Evolutionary conservation across 441 rosid species (phyloP).

Genomic region (Populus hybrid): DNA sequence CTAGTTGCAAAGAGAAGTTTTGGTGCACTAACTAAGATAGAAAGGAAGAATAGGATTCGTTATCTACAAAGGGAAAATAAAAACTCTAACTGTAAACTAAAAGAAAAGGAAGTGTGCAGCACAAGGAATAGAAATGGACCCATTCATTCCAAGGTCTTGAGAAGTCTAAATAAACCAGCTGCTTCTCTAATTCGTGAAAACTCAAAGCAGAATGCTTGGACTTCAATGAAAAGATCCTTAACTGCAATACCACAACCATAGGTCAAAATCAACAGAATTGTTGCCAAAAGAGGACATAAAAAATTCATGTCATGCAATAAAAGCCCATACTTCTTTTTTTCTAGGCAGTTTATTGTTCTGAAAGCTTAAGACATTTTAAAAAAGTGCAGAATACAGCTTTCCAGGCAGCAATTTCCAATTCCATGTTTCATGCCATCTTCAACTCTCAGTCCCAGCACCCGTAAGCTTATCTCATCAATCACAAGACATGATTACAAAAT

Average conservation of each 20-base stretch:
- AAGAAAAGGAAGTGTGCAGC: not conserved
- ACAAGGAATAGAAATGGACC: not conserved
- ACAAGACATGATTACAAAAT: not conserved
- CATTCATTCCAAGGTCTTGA: conserved; percentile 67
- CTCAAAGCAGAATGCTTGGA: conserved; percentile 97
- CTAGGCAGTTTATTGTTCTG: not conserved
- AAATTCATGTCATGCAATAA: not conserved
- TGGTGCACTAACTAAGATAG: not conserved
- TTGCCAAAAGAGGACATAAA: not conserved
- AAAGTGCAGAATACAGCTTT: not conserved
- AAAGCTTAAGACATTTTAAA: not conserved
- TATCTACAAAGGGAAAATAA: not conserved
- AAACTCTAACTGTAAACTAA: not conserved
- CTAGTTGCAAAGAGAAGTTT: not conserved
- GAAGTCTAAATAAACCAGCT: conserved; percentile 89
- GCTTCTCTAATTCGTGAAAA: conserved; percentile 94
- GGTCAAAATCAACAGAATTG: not conserved
- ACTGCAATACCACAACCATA: conserved; percentile 44
- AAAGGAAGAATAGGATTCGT: not conserved
- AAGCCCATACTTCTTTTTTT: not conserved
- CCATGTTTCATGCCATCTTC: not conserved
- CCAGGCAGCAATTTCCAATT: not conserved
- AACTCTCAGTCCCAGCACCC: not conserved
- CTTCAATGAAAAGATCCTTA: conserved; percentile 93
- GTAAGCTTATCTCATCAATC: no score